Evolutionary conservation across 2,329 filamentous ascomycete species (phyloP), one percentile per base, ranked within the genome.

Genomic region (Microcyclospora tardicrescens): DNA sequence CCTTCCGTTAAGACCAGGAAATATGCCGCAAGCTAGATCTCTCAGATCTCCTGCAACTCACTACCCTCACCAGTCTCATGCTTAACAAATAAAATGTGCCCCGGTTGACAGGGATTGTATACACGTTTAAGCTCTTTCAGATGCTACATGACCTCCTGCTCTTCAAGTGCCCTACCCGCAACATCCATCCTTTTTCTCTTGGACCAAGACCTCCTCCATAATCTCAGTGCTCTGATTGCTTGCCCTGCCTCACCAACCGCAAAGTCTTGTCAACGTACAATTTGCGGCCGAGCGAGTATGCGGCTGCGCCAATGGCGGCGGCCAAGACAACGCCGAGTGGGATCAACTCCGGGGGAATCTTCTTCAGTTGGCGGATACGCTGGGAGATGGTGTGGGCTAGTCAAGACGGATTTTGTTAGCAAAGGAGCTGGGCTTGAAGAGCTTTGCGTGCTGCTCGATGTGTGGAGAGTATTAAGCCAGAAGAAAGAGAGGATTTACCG

Each of bases 351-450:
- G 85, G 78, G 53, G 91, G 91, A 60, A 96, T 81, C 68, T 79
- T 79, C 75, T 82, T 87, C 59, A 95, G 73, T 61, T 78, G 81
- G 62, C 87, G 83, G 57, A 98, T 73, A 62, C 89, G 84, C 72
- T 96, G 91, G 51, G 89, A 94, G 66, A 96, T 78, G 57, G 89
- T 95, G 71, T 96, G 91, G 62, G 85, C 91, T 98, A 54, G 50
- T 47, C 19, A 24, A 24, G 19, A 8, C 19, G 19, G 12, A 32
- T 5, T 5, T 4, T 4, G 30, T 32, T 15, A 32, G 30, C 8
- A 24, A 24, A 24, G 19, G 19, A 24, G 19, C 19, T 24, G 19
- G 19, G 8, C 8, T 24, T 24, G 19, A 24, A 24, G 19, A 24
- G 19, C 19, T 24, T 10, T 10, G 11, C n/a, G 13, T 30, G 19